Base-by-base conservation (phyloP, 2,329 filamentous ascomycete genomes). In the Elsinoe batatas region DNA sequence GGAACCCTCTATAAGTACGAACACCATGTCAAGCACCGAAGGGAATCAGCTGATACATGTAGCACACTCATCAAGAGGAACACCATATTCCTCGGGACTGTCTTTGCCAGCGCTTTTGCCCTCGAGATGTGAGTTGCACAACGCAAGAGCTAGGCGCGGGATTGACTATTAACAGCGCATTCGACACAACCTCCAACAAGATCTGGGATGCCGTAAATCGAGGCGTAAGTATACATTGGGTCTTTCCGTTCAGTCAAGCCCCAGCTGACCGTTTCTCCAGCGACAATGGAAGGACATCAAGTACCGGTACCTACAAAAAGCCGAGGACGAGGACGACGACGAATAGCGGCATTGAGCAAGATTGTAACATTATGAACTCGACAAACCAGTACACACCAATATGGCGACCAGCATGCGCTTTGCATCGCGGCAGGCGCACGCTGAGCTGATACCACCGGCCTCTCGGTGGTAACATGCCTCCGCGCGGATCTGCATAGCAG, bases 251-350 rank as follows among this genome's bases (percentile, higher is more conserved):
- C 4, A n/a, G 13, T 12, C 6, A 20, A 5, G 10, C 20, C 22
- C 33, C 6, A 20, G 60, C 68, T 69, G 60, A 70, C 62, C 22
- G 22, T 0, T n/a, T 3, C n/a, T 10, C 17, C 69, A 97, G 91
- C 89, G 91, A 69, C 91, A 96, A 94, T 97, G 93, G 93, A 96
- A 96, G 82, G 93, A 98, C 73, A 96, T 98, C 78, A 91, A 94
- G 77, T 77, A 84, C 73, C 85, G 81, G 74, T 98, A 95, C 74
- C 73, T 95, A 67, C 75, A 65, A 43, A 59, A 57, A 63, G 59
- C 42, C n/a, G 69, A 87, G 74, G 78, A 79, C 58, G 81, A 77
- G 56, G 84, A 87, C 51, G 53, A 60, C 40, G 58, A 60, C 33
- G 57, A 57, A 18, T 51, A 38, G 32, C 32, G 11, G 11, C 20